Conservation (phyloP, 2,329 filamentous ascomycete species). For the Pyrenochaeta sp. region DNA sequence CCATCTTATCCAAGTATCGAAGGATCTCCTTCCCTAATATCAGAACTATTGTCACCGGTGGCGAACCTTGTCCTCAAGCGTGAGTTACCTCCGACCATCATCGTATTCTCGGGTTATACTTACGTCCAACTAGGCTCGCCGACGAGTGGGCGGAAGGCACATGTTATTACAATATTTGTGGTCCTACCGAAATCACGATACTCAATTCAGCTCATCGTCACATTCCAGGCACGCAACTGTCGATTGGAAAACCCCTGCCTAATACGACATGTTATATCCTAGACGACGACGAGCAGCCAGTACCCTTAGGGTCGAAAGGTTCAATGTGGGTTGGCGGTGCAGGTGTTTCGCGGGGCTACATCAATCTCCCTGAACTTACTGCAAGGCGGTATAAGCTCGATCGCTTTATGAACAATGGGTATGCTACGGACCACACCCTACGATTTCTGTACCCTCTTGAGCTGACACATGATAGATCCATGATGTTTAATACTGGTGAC, state of each 20-base stretch:
- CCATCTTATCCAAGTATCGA: conserved; percentile 61
- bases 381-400: conserved; percentile 60
- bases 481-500: conserved; percentile 70
- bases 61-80: conserved; percentile 61
- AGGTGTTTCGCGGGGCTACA: conserved; percentile 65
- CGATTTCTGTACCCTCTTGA: not conserved
- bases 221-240: conserved; percentile 55
- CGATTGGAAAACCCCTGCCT: conserved; percentile 65
- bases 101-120: not conserved
- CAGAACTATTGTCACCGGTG: conserved; percentile 63
- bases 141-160: conserved; percentile 63
- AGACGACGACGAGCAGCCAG: conserved; percentile 57
- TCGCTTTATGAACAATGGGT: conserved; percentile 63
- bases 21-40: conserved; percentile 61
- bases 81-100: conserved; percentile 32
- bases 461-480: conserved; percentile 28
- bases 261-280: conserved; percentile 67
- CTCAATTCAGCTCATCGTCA: conserved; percentile 66
- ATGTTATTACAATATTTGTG: conserved; percentile 62
- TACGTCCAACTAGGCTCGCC: conserved; percentile 53
- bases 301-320: conserved; percentile 59
- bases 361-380: conserved; percentile 63
- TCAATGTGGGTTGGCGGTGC: conserved; percentile 66
- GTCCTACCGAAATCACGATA: conserved; percentile 68
- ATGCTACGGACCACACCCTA: conserved; percentile 11